Base-by-base conservation (phyloP, 495 filamentous ascomycete genomes). In the Tuber calosporum region DNA sequence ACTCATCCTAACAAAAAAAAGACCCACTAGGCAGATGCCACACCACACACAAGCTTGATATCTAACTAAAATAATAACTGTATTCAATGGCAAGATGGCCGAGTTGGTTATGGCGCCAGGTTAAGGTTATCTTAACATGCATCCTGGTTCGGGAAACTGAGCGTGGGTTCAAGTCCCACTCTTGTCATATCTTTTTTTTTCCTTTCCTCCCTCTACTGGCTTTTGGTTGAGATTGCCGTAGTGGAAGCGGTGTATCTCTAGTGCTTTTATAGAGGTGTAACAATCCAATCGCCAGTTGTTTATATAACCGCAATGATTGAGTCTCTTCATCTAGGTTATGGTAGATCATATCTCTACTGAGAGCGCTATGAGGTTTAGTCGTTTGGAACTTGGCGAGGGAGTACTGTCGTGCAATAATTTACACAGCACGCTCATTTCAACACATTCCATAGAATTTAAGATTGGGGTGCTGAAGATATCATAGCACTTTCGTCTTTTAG, bases 101-200 rank as follows among this genome's bases (percentile, higher is more conserved):
- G 76, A 78, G 76, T 77, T 78, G 74, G 74, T 75, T 75, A 75
- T 75, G 74, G 74, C 74, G 74, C 72, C 66, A 75, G 74, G 74
- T 69, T 77, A 77, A 45, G 75, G 74, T 73, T 77, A 77, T 76
- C 69, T 77, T 77, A 77, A 77, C 69, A 77, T 58, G 69, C 71
- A 58, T 69, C 73, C 75, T 69, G 67, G 73, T 75, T 77, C 62
- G 68, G 66, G 53, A 62, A 69, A 75, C 70, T 42, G 69, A 74
- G 74, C 75, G 73, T 75, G 73, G 69, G 73, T 77, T 72, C 73
- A 77, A 75, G 73, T 77, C 69, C 72, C 75, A 77, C 75, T 77
- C 73, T 69, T 77, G 73, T 77, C 75, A 77, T 48, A 38, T 42
- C 20, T 79, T 73, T 73, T 69, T 74, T 67, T 38, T 37, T 34